Base-by-base conservation (phyloP, 345 rosid genomes). In the Pistacia atlantica region DNA sequence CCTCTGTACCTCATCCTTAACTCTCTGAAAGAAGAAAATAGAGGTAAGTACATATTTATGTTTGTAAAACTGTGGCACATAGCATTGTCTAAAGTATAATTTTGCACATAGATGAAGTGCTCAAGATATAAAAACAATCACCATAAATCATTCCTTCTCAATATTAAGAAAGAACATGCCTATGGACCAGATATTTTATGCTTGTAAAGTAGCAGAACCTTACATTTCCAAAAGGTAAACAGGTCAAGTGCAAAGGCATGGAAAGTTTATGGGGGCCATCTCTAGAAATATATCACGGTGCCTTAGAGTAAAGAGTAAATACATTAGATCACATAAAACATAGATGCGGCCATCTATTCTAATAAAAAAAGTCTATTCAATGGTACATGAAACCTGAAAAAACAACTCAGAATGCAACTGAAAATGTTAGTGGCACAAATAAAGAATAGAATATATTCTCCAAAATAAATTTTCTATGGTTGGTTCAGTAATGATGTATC, bases 1-100 rank as follows among this genome's bases (percentile, higher is more conserved):
- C 75, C 77, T 83, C 71, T 88, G 84, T 75, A 93, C 84, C 83
- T 92, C 97, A 16, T 96, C 95, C 73, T 86, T 88, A 22, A 93
- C 91, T 75, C 87, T 90, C 99, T 96, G 84, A 48, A 84, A 80
- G 38, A 42, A 72, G 67, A 58, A 62, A 22, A 58, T 65, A 42
- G 38, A 11, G 38, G 20, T 54, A 25, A 80, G 60, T 3, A 72
- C 78, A 71, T 46, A 37, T 48, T 54, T 48, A 31, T 73, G 48
- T 13, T 46, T 28, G 46, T 16, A 4, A n/a, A 20, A 14, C 13
- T 58, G 45, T 22, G 8, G 54, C 11, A 37, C 63, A 70, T 35
- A 11, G 18, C 28, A 54, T 18, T 54, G 3, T 35, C 28, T 13
- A 52, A 42, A 20, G 31, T 37, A 14, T 16, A 60, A 45, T 28